Base-by-base conservation (phyloP, 148 eudicot species). In the Persicaria tinctoria region DNA sequence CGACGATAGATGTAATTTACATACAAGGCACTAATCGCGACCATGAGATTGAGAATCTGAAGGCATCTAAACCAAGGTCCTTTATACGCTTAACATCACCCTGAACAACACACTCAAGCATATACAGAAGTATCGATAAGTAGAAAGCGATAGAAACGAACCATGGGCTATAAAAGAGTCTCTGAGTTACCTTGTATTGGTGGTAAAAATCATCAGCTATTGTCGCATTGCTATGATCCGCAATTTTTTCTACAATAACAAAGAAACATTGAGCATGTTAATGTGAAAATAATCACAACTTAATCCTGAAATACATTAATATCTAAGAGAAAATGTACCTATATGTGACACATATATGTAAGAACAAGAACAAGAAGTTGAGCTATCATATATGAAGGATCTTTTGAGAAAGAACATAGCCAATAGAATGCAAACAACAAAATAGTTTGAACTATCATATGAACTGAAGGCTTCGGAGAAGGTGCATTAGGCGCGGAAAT, bases 1-100 rank as follows among this genome's bases (percentile, higher is more conserved):
- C 11, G 57, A 9, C 11, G 57, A 53, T 4, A 53, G 57, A 53
- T 16, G 13, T 9, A 10, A 53, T 53, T 9, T 53, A 53, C 57
- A 53, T 63, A 63, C 68, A 16, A 8, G 68, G 68, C 68, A 63
- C 5, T 6, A 63, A 9, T 63, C 68, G 10, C 5, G 68, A 12
- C 68, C 68, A 63, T 63, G 68, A 63, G 14, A 63, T 63, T 27
- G 68, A 63, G 68, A 63, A 63, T 23, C 68, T 63, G 45, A 63
- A 63, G 10, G 41, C 32, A 10, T 63, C 68, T 10, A 63, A 6
- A 5, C 68, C 68, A 6, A 23, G 6, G 7, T 63, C 68, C 14
- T 63, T 63, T 12, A 63, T 63, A 4, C 8, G 13, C 45, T 63
- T 63, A 2, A 63, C 13, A 63, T 63, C 68, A 6, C 5, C 68